Evolutionary conservation across 257 asterid genomes (phyloP).

Genomic region (Solanum gracilifrons): DNA sequence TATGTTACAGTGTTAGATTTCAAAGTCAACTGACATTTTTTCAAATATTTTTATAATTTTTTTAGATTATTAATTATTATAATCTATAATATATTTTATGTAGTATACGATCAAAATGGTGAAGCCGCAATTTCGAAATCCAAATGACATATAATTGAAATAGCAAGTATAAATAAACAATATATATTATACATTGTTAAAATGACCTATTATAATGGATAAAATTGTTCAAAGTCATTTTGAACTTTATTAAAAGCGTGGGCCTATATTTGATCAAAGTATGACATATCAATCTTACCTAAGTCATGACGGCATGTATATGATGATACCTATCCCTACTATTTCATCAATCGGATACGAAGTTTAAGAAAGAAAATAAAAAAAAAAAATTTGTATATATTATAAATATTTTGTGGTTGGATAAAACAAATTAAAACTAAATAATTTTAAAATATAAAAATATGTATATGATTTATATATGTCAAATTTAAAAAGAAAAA

Average conservation of each 20-base stretch:
- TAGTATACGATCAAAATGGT: too few relatives aligned
- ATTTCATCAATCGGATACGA: background rate
- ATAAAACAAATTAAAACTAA: too few relatives aligned
- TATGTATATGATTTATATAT: too few relatives aligned
- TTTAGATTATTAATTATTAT: background rate
- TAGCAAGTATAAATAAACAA: background rate
- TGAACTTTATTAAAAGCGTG: background rate
- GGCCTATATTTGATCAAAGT: background rate
- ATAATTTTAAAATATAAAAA: too few relatives aligned
- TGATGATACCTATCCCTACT: background rate
- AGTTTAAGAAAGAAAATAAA: too few relatives aligned
- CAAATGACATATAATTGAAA: background rate
- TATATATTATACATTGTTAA: background rate
- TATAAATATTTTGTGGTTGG: background rate
- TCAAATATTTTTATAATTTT: too few relatives aligned
- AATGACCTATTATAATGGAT: background rate
- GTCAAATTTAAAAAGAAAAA: too few relatives aligned
- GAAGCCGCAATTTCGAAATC: background rate
- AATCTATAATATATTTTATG: background rate
- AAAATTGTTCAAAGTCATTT: background rate
- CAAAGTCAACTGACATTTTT: background rate
- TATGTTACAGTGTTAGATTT: background rate
- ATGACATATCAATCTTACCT: background rate
- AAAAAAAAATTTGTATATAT: too few relatives aligned
- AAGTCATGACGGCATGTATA: background rate